phyloP scores from a whole-genome alignment of 164 flowering plant species.

The Litsea cubeba region DNA sequence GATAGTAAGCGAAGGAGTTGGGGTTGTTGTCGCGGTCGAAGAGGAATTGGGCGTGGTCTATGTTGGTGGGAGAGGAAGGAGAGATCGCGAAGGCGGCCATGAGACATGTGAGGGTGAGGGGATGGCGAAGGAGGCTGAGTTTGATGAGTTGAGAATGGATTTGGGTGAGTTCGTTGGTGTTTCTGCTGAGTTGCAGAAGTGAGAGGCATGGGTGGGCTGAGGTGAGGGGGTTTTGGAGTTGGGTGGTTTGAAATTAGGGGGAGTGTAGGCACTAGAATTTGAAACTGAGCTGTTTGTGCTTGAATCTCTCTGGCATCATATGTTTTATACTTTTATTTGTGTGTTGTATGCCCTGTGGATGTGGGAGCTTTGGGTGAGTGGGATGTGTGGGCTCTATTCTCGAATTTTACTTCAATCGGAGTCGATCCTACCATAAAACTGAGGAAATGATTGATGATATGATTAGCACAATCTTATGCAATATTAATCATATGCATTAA shows the following conservation, averaged over 20 bases:
- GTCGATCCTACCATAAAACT: too few relatives aligned
- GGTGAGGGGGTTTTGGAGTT: not conserved
- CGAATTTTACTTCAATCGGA: too few relatives aligned
- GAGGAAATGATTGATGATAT: too few relatives aligned
- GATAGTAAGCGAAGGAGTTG: slow-evolving; percentile 25
- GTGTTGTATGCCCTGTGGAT: too few relatives aligned
- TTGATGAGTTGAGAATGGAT: slow-evolving; percentile 28
- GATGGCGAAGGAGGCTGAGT: slow-evolving; percentile 23
- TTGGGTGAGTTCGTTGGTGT: slow-evolving; percentile 23
- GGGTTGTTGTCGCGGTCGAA: slow-evolving; percentile 23
- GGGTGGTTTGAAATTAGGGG: not conserved
- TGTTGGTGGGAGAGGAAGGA: slow-evolving; percentile 8
- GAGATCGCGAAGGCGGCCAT: slow-evolving; percentile 12
- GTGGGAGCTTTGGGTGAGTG: too few relatives aligned
- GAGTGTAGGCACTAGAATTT: not conserved
- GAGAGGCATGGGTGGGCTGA: not conserved
- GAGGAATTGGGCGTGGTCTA: slow-evolving; percentile 30
- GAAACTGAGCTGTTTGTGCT: too few relatives aligned
- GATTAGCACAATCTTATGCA: too few relatives aligned
- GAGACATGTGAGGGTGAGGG: slow-evolving; percentile 26
- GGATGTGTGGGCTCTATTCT: too few relatives aligned
- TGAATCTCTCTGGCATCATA: too few relatives aligned
- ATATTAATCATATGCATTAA: too few relatives aligned
- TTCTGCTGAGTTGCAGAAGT: slow-evolving; percentile 2
- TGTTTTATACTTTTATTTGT: too few relatives aligned